phyloP scores from a whole-genome alignment of 768 basidiomycete species.

The Lactarius hatsudake region DNA sequence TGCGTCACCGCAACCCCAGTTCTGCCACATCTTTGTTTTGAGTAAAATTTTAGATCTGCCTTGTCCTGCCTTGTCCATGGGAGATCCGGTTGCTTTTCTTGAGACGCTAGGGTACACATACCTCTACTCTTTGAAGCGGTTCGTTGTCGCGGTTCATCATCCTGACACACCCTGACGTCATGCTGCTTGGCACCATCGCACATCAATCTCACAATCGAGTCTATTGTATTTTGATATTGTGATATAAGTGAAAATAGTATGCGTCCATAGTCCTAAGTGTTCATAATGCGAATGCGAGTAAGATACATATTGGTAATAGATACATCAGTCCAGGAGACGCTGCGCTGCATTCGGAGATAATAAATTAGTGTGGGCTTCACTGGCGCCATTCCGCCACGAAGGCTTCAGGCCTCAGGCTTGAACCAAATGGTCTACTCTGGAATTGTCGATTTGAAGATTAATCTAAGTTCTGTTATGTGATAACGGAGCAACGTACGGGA shows the following conservation, averaged over 20 bases:
- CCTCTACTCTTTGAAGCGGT: background rate
- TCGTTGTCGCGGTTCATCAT: background rate
- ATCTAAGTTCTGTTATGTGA: background rate
- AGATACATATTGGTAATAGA: slow-evolving; percentile 15
- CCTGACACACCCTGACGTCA: slow-evolving; percentile 21
- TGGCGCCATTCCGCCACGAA: slow-evolving; percentile 2
- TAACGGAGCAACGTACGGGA: slow-evolving; percentile 53
- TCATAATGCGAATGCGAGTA: slow-evolving; percentile 3
- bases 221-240: background rate
- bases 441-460: background rate
- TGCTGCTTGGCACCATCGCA: slow-evolving; percentile 10
- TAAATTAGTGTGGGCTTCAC: background rate
- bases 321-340: slow-evolving; percentile 5
- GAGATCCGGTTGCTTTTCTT: background rate
- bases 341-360: slow-evolving; percentile 3
- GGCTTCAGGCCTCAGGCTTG: background rate
- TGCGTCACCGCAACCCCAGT: slow-evolving; percentile 13
- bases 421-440: slow-evolving; percentile 17
- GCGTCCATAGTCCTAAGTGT: slow-evolving; percentile 7
- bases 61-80: slow-evolving; percentile 1
- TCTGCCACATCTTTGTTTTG: background rate
- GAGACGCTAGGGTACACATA: too few relatives aligned
- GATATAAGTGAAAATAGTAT: slow-evolving; percentile 19
- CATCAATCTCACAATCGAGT: slow-evolving; percentile 13
- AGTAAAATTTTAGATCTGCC: slow-evolving; percentile 13